Conservation (phyloP, 1,139 yeast genomes). For the Taiozyma sp. region DNA sequence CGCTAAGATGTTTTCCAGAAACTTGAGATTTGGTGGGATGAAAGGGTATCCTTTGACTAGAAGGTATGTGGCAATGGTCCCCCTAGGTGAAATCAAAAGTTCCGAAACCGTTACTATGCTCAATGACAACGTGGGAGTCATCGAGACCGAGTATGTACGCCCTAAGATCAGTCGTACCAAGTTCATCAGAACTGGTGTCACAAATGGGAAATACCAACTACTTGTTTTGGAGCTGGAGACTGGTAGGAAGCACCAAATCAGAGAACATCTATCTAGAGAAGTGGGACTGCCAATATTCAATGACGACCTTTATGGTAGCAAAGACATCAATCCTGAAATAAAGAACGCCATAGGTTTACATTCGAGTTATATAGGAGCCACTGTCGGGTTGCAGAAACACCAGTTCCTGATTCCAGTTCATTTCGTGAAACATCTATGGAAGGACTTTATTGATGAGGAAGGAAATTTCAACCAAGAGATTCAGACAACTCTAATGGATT, state of each 20-base stretch:
- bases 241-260: constrained; percentile 42
- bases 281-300: constrained; percentile 25
- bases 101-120: constrained; percentile 6
- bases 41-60: constrained; percentile 26
- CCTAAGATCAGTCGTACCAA: neutral
- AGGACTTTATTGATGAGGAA: constrained; percentile 10
- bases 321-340: neutral
- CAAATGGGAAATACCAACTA: constrained; percentile 9
- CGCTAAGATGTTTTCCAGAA: constrained; percentile 28
- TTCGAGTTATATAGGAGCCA: constrained; percentile 12
- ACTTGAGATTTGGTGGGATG: constrained; percentile 28
- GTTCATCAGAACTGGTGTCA: neutral
- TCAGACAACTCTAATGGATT: constrained; percentile 9
- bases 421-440: constrained; percentile 14
- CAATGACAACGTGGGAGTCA: constrained; percentile 7
- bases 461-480: constrained; percentile 17
- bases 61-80: constrained; percentile 15
- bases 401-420: constrained; percentile 10
- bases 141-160: constrained; percentile 11
- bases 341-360: constrained; percentile 14
- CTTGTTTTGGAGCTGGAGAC: constrained; percentile 32
- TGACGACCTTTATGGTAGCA: constrained; percentile 24
- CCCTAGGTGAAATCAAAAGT: neutral
- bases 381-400: constrained; percentile 7
- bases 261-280: constrained; percentile 28